Conservation (phyloP, 768 basidiomycete genomes). For the Tephrocybe sp. region DNA sequence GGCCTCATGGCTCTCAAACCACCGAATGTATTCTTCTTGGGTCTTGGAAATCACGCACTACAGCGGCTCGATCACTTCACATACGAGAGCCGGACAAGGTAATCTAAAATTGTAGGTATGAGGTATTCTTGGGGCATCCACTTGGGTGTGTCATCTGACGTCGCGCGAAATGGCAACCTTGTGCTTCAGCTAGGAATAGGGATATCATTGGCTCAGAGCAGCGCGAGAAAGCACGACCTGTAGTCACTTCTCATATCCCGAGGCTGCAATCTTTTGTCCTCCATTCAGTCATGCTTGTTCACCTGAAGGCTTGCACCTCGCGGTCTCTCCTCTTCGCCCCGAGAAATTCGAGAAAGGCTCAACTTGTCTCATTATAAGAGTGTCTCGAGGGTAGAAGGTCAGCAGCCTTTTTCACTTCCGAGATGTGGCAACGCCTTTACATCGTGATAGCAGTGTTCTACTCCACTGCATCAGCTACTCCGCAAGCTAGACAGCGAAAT, state of each 20-base stretch:
- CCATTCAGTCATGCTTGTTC: neutral
- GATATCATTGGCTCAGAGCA: neutral
- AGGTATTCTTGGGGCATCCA: too few relatives aligned
- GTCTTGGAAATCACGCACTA: neutral
- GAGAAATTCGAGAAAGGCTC: neutral
- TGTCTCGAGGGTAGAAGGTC: neutral
- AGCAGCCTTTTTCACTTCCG: neutral
- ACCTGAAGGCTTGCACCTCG: neutral
- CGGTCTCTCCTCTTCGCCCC: neutral
- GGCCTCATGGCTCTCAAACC: neutral
- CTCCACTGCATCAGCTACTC: neutral
- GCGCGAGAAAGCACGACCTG: neutral
- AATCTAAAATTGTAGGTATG: too few relatives aligned
- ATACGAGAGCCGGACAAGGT: neutral
- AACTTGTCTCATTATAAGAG: neutral
- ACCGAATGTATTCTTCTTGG: neutral
- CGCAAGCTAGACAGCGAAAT: constrained; percentile 12
- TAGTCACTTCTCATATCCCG: neutral
- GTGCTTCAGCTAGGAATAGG: neutral
- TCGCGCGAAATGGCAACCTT: neutral
- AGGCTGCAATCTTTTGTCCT: neutral
- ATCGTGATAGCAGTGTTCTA: neutral
- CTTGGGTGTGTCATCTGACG: neutral
- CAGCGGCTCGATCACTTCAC: neutral
- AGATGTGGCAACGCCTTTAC: neutral